Percentiles rank a stretch among this genome's conserved stretches.
Evolutionary conservation across 139 green algal species (phyloP).

Genomic region (Chlorella sp.): DNA sequence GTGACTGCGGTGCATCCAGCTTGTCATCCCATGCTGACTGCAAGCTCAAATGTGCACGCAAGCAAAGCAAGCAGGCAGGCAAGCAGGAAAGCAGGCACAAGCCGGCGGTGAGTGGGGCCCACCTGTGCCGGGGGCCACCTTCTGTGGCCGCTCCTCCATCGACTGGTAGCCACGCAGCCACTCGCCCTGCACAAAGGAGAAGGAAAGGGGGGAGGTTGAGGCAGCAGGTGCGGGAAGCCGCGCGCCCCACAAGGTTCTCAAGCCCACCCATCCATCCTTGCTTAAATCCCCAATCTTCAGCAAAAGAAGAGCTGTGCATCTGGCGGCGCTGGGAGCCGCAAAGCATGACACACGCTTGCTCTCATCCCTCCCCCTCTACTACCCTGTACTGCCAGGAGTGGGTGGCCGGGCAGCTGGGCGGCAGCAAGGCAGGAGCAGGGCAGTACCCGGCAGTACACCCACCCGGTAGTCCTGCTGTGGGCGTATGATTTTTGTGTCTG

Average conservation of each 20-base stretch:
- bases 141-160: slow-evolving; percentile 48
- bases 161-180: slow-evolving; percentile 89
- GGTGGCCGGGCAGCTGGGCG: too few species aligned
- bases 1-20: too few species aligned
- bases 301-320: too few species aligned
- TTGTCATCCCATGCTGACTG: background rate
- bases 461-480: slow-evolving; percentile 96
- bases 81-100: background rate
- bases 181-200: slow-evolving; percentile 67
- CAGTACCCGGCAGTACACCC: too few species aligned
- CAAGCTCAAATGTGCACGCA: background rate
- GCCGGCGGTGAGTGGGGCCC: background rate
- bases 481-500: slow-evolving; percentile 96
- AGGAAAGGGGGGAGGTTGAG: background rate
- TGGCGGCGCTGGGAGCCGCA: too few species aligned
- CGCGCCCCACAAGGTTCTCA: too few species aligned
- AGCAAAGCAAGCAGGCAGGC: background rate
- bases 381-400: too few species aligned
- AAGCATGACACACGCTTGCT: too few species aligned
- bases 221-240: background rate
- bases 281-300: too few species aligned
- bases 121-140: background rate
- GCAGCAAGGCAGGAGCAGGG: background rate
- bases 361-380: too few species aligned
- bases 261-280: too few species aligned